A percentile compares a stretch with the other conserved stretches of the same genome.
These are phyloP conservation scores for Dictyostelium firmibasis DNA, from an alignment of 78 protist species.

Conservation along the genomic window DNA sequence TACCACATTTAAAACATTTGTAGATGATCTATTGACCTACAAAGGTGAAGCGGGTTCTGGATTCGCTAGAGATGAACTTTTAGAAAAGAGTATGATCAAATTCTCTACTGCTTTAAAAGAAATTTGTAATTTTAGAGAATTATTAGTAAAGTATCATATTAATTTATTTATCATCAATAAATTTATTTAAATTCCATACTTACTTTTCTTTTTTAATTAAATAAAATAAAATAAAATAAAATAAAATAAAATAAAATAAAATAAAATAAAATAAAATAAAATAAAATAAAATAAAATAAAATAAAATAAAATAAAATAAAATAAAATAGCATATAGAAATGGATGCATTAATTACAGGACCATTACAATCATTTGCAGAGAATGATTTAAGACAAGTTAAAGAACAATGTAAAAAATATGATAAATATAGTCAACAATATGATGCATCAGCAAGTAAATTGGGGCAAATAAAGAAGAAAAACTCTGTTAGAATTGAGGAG, in stretches of 20 bases:
- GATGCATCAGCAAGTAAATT: conserved; percentile 46
- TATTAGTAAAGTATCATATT: not conserved
- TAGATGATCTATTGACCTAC: conserved; percentile 38
- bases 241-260: no score
- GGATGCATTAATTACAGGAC: conserved; percentile 58
- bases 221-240: no score
- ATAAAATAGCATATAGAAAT: conserved; percentile 37
- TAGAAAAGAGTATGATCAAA: conserved; percentile 52
- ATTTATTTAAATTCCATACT: no score
- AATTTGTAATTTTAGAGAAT: conserved; percentile 70
- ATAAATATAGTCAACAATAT: conserved; percentile 60
- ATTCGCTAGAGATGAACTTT: conserved; percentile 41
- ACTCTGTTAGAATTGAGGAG: conserved; percentile 55
- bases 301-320: no score
- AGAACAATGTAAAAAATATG: conserved; percentile 69
- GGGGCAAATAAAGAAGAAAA: conserved; percentile 71
- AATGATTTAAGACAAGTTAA: conserved; percentile 61
- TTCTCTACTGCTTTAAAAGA: conserved; percentile 44
- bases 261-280: no score
- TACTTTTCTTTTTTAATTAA: no score
- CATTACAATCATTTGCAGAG: conserved; percentile 73
- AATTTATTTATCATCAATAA: not conserved
- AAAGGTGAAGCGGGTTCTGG: conserved; percentile 19
- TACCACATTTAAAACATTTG: conserved; percentile 53
- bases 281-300: no score